Conservation (phyloP, 2,329 filamentous ascomycete genomes). For the Aspergillus sp. region DNA sequence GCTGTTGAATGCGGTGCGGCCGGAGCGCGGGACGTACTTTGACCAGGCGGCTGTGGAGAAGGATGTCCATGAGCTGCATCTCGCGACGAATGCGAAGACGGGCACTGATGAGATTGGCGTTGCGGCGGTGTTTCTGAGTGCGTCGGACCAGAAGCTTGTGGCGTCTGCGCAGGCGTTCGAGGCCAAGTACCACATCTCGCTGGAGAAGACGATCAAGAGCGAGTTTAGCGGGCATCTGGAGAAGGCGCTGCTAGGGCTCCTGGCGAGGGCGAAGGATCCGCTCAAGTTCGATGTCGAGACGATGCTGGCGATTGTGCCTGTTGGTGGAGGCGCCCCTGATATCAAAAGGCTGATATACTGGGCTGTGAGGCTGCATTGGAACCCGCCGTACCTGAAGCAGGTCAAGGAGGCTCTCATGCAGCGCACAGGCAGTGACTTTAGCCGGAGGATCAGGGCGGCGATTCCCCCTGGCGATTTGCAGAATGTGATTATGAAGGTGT, state of each 20-base stretch:
- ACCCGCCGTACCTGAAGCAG: slow-evolving; percentile 65
- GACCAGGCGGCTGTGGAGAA: slow-evolving; percentile 68
- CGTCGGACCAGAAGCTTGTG: slow-evolving; percentile 74
- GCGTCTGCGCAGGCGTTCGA: slow-evolving; percentile 72
- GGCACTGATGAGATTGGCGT: slow-evolving; percentile 76
- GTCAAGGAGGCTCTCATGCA: slow-evolving; percentile 59
- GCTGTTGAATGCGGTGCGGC: slow-evolving; percentile 67
- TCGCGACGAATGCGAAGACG: slow-evolving; percentile 67
- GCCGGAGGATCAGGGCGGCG: background rate
- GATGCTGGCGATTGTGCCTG: slow-evolving; percentile 74
- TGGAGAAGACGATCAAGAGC: slow-evolving; percentile 29
- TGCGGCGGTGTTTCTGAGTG: slow-evolving; percentile 68
- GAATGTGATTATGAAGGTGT: slow-evolving; percentile 10
- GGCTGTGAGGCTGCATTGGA: slow-evolving; percentile 70
- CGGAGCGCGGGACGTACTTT: slow-evolving; percentile 70
- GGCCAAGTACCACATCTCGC: slow-evolving; percentile 62
- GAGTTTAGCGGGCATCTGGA: slow-evolving; percentile 85
- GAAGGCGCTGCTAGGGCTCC: slow-evolving; percentile 70
- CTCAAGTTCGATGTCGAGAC: slow-evolving; percentile 73
- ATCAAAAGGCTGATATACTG: slow-evolving; percentile 39
- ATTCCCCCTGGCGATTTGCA: slow-evolving; percentile 7
- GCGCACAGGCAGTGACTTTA: slow-evolving; percentile 8
- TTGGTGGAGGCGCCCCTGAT: slow-evolving; percentile 62
- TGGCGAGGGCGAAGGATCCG: slow-evolving; percentile 68
- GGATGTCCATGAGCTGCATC: slow-evolving; percentile 72